A percentile compares a stretch with the other conserved stretches of the same genome.
Conservation (phyloP, 805 yeast genomes). For the Pichia exigua region DNA sequence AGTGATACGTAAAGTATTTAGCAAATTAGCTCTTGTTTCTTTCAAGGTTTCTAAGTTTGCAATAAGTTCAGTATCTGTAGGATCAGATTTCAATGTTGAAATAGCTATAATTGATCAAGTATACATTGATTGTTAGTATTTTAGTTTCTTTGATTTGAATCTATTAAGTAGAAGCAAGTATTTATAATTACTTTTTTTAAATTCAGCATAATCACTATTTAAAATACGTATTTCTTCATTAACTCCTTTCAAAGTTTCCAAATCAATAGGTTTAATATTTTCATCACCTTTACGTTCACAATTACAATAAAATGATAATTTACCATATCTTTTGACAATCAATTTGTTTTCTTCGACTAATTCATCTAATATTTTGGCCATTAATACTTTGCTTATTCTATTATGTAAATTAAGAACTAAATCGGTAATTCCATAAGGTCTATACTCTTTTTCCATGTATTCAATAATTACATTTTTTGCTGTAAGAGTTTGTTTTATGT, state of each 20-base stretch:
- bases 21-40: neutral
- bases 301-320: conserved; percentile 35
- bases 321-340: conserved; percentile 36
- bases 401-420: conserved; percentile 38
- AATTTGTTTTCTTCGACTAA: conserved; percentile 30
- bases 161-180: neutral
- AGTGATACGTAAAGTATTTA: neutral
- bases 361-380: conserved; percentile 30
- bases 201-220: neutral
- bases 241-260: conserved; percentile 5
- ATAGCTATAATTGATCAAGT: conserved; percentile 1
- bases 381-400: conserved; percentile 28
- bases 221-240: neutral
- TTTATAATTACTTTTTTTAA: neutral
- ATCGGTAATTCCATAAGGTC: conserved; percentile 43
- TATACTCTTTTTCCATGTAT: conserved; percentile 36
- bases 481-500: neutral
- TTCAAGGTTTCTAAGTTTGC: neutral
- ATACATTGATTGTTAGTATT: neutral
- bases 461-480: conserved; percentile 11
- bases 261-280: neutral
- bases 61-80: neutral
- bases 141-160: neutral
- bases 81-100: neutral
- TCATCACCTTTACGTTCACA: conserved; percentile 10